Base-by-base conservation (phyloP, 2,329 filamentous ascomycete genomes). In the Ophiostoma ips region DNA sequence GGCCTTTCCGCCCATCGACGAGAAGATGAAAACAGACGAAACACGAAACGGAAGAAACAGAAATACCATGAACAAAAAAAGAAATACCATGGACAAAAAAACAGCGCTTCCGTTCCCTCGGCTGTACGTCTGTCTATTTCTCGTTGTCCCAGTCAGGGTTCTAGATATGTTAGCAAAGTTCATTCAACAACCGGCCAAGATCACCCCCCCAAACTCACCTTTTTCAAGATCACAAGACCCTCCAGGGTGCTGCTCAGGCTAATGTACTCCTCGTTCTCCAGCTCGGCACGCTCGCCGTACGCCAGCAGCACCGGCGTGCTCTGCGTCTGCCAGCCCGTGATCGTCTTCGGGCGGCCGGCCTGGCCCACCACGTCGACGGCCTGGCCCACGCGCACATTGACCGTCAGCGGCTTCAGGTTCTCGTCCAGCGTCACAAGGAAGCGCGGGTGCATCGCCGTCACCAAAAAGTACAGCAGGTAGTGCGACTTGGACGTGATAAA, bases 321-420 rank as follows among this genome's bases (percentile, higher is more conserved):
- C 73, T 98, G 92, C 57, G 92, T 98, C 69, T 98, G 92, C 92
- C 92, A 98, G 49, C 92, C 92, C 10, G 92, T 98, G 61, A 98
- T 98, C 2, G 92, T 98, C 82, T 98, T 96, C 58, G 92, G 92
- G 55, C 90, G 79, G 64, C 92, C 92, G 12, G 94, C 92, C 67
- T 96, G 92, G 48, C 92, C 94, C 37, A 98, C 92, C 38, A 98
- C 89, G 64, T 98, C 92, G 18, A 98, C 94, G 15, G 94, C 92
- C 69, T 98, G 94, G 66, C 92, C 92, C 41, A 98, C 90, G 31
- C 92, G 84, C 15, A 98, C 92, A 60, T 95, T 96, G 62, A 96
- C 89, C 49, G 87, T 90, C 55, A 98, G 71, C 5, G 92, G 92
- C 69, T 95, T 84, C 50, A 98, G 76, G 55, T 95, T 78, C 72